Conservation (phyloP, 345 rosid species). For the Acer saccharum region DNA sequence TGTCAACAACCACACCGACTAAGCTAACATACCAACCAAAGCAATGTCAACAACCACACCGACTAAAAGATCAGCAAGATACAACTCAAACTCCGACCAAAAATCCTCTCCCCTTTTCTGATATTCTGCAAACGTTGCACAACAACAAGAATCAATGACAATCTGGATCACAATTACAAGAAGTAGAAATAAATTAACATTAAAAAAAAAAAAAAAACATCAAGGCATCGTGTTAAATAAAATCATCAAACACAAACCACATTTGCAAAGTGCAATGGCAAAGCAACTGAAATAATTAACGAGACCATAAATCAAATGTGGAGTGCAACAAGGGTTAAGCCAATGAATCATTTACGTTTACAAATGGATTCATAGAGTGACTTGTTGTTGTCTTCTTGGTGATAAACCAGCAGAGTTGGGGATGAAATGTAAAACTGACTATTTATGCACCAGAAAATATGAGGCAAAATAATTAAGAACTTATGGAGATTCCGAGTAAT, state of each 20-base stretch:
- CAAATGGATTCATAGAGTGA: too few species aligned
- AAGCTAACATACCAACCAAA: slow-evolving; percentile 92
- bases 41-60: slow-evolving; percentile 88
- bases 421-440: too few species aligned
- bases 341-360: not conserved
- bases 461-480: too few species aligned
- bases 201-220: not conserved
- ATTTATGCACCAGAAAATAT: too few species aligned
- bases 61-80: slow-evolving; percentile 85
- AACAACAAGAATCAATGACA: slow-evolving; percentile 84
- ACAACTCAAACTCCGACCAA: slow-evolving; percentile 96
- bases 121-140: slow-evolving; percentile 84
- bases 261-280: not conserved
- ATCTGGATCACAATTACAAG: slow-evolving; percentile 46
- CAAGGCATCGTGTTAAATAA: not conserved
- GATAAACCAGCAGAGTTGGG: too few species aligned
- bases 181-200: not conserved
- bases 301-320: not conserved
- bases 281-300: not conserved
- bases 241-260: not conserved
- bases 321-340: not conserved
- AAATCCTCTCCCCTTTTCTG: slow-evolving; percentile 93
- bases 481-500: too few species aligned
- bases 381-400: too few species aligned
- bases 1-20: too few species aligned